A percentile compares a stretch with the other conserved stretches of the same genome.
Conservation (phyloP, 2,329 filamentous ascomycete genomes). For the Aquanectria penicillioides region DNA sequence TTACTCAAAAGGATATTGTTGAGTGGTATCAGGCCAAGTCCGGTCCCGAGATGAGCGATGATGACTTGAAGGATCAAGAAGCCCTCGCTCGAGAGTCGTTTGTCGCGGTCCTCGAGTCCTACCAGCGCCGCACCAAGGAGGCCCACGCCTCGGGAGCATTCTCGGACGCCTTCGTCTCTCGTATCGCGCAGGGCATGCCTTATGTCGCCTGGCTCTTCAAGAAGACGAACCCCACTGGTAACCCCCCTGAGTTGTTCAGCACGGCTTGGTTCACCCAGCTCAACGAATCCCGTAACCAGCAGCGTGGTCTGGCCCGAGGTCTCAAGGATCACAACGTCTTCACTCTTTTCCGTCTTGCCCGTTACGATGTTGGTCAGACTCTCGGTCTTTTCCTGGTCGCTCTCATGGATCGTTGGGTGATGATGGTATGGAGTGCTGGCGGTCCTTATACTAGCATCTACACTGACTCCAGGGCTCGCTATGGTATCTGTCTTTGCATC, state of each 20-base stretch:
- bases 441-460: slow-evolving; percentile 31
- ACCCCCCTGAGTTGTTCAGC: slow-evolving; percentile 17
- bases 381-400: slow-evolving; percentile 30
- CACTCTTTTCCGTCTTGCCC: slow-evolving; percentile 27
- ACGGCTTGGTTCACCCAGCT: slow-evolving; percentile 33
- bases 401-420: slow-evolving; percentile 33
- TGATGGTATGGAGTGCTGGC: slow-evolving; percentile 30
- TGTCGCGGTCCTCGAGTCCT: slow-evolving; percentile 7
- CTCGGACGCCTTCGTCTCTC: slow-evolving; percentile 19
- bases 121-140: slow-evolving; percentile 18
- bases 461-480: slow-evolving; percentile 23
- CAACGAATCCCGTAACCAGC: slow-evolving; percentile 21
- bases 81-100: slow-evolving; percentile 18
- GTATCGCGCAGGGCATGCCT: slow-evolving; percentile 25
- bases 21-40: slow-evolving; percentile 25
- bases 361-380: slow-evolving; percentile 30
- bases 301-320: slow-evolving; percentile 22
- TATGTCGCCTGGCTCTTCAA: slow-evolving; percentile 31
- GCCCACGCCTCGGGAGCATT: background rate
- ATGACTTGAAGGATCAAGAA: slow-evolving; percentile 13
- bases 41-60: background rate
- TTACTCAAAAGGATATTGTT: slow-evolving; percentile 21
- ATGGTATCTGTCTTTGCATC: slow-evolving; percentile 30
- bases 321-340: slow-evolving; percentile 30
- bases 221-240: slow-evolving; percentile 12